Evolutionary conservation across 768 basidiomycete genomes (phyloP).

Genomic region (Termitomyces sp.): DNA sequence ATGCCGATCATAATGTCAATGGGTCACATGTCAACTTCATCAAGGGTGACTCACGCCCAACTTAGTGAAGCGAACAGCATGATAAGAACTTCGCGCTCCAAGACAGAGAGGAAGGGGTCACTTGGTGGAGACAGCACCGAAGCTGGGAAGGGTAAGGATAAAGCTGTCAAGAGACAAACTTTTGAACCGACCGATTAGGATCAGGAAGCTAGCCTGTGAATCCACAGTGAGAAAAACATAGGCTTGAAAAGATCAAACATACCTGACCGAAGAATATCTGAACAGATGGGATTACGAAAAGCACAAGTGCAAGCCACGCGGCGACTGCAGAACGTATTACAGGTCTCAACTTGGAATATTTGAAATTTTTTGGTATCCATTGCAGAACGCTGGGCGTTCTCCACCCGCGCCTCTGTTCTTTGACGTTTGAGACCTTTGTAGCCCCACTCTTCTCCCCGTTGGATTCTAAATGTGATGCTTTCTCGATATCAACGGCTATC

Average conservation of each 20-base stretch:
- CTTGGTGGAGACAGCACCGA: conserved; percentile 60
- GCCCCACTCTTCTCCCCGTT: not conserved
- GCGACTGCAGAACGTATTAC: conserved; percentile 55
- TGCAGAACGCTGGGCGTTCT: conserved; percentile 26
- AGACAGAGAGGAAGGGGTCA: conserved; percentile 61
- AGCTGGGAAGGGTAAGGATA: conserved; percentile 27
- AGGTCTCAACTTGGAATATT: conserved; percentile 55
- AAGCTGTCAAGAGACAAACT: not conserved
- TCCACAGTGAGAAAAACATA: not conserved
- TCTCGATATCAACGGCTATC: not conserved
- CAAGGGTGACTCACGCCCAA: conserved; percentile 50
- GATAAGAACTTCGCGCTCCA: conserved; percentile 59
- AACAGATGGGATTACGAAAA: conserved; percentile 51
- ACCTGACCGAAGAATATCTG: conserved; percentile 55
- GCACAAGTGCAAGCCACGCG: conserved; percentile 53
- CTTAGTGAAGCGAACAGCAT: conserved; percentile 38
- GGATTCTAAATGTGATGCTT: not conserved
- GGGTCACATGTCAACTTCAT: not conserved
- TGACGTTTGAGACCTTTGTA: not conserved
- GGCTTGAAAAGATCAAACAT: conserved; percentile 8
- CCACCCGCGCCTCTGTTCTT: conserved; percentile 2
- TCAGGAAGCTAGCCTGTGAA: conserved; percentile 53
- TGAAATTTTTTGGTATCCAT: conserved; percentile 57
- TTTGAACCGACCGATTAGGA: conserved; percentile 45
- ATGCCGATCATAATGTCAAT: not conserved